A percentile compares a stretch with the other conserved stretches of the same genome.
Conservation (phyloP, 352 stramenopile genomes). For the Phytophthora pluvialis region DNA sequence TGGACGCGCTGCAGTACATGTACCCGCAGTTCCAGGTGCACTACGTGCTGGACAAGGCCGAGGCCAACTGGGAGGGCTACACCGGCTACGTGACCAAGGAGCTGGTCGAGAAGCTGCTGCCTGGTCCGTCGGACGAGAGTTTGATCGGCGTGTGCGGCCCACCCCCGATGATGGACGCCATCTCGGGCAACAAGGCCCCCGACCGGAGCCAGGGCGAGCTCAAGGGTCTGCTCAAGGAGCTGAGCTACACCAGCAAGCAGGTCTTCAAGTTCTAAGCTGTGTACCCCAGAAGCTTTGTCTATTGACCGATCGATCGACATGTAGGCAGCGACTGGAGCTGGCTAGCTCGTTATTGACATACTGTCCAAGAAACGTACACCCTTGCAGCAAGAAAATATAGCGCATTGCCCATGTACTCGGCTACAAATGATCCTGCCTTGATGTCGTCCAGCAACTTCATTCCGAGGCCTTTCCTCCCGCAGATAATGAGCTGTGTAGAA, state of each 20-base stretch:
- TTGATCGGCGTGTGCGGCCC: conserved; percentile 89
- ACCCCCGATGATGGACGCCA: conserved; percentile 78
- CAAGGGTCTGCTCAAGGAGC: conserved; percentile 74
- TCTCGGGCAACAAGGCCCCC: conserved; percentile 82
- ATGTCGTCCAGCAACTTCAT: conserved; percentile 58
- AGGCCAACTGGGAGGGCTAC: conserved; percentile 56
- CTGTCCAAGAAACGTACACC: conserved; percentile 15
- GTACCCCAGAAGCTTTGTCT: conserved; percentile 3
- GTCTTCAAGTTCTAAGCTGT: conserved; percentile 76
- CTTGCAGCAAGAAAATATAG: conserved; percentile 26
- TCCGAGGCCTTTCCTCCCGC: conserved; percentile 69
- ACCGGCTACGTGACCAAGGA: conserved; percentile 74
- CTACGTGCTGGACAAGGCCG: conserved; percentile 60
- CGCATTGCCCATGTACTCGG: conserved; percentile 74
- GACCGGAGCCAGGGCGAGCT: conserved; percentile 84
- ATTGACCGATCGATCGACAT: conserved; percentile 14
- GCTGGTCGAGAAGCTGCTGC: conserved; percentile 75
- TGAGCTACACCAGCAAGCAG: conserved; percentile 60
- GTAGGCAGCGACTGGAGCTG: conserved; percentile 27
- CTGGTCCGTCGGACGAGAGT: conserved; percentile 56
- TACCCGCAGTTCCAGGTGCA: conserved; percentile 73
- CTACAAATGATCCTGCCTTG: conserved; percentile 67
- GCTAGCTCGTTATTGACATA: conserved; percentile 22
- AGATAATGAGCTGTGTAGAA: conserved; percentile 52
- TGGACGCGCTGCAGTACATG: conserved; percentile 67